Evolutionary conservation across 2,329 filamentous ascomycete species (phyloP).

Genomic region (Alternaria viburni): DNA sequence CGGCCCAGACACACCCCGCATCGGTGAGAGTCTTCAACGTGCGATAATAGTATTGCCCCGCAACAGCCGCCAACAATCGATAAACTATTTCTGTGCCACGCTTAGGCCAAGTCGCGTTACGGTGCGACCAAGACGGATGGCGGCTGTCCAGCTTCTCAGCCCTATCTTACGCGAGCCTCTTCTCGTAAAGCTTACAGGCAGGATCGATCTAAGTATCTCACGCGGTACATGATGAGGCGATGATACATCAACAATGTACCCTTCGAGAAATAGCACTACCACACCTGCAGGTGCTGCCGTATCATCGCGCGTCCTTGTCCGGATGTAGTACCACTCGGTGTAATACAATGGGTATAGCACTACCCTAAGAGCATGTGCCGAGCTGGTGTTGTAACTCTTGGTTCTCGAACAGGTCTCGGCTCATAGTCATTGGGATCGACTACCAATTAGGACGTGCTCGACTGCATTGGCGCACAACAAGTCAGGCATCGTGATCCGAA

Average conservation of each 20-base stretch:
- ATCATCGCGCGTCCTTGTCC: neutral
- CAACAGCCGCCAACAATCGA: neutral
- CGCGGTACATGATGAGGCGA: neutral
- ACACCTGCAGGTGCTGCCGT: neutral
- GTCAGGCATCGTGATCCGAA: neutral
- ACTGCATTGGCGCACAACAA: neutral
- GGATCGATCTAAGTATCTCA: neutral
- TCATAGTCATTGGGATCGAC: neutral
- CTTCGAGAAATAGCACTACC: neutral
- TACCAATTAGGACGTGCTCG: neutral
- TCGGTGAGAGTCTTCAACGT: neutral
- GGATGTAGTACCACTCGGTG: neutral
- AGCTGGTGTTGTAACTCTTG: neutral
- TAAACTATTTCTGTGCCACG: constrained; percentile 1
- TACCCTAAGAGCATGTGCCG: neutral
- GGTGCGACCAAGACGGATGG: neutral
- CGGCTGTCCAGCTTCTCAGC: neutral
- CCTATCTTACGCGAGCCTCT: neutral
- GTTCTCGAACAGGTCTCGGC: neutral
- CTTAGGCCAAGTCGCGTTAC: neutral
- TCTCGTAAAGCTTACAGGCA: neutral
- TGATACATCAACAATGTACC: neutral
- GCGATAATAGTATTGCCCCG: neutral
- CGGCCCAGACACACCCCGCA: neutral
- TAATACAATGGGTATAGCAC: neutral